phyloP scores from a whole-genome alignment of 2,329 filamentous ascomycete genomes.

The Colletotrichum sojae region DNA sequence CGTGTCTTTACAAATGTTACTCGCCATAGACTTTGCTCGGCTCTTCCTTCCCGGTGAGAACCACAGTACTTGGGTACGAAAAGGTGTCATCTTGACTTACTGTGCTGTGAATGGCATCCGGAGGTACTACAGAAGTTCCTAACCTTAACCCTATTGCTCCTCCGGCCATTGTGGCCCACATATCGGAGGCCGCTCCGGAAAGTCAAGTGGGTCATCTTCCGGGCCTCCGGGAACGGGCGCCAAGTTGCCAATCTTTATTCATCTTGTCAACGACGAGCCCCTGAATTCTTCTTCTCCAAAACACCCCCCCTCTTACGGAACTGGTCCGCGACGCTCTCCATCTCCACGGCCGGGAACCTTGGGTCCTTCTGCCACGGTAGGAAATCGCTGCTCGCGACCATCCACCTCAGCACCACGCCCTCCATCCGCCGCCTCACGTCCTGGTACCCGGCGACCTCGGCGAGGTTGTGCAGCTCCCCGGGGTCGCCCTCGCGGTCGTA shows the following conservation, averaged over 20 bases:
- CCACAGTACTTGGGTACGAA: too few species aligned
- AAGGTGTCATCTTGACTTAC: too few species aligned
- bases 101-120: too few species aligned
- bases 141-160: conserved; percentile 9
- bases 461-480: conserved; percentile 56
- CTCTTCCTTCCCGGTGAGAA: too few species aligned
- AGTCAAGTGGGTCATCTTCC: neutral
- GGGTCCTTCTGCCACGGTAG: conserved; percentile 53
- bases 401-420: conserved; percentile 54
- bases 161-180: neutral
- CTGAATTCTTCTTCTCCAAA: neutral
- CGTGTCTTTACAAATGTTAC: too few species aligned
- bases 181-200: neutral
- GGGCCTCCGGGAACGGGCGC: too few species aligned
- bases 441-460: conserved; percentile 46
- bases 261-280: too few species aligned
- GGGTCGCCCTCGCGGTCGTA: conserved; percentile 56
- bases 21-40: too few species aligned
- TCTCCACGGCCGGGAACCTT: conserved; percentile 52
- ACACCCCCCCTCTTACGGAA: conserved; percentile 23
- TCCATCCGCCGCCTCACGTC: conserved; percentile 46
- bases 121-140: too few species aligned
- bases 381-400: conserved; percentile 52
- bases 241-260: too few species aligned
- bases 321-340: conserved; percentile 50